Evolutionary conservation across 371 early-diverging fungal genomes (phyloP), one percentile per base, ranked within the genome.

Genomic region (Saksenaea vasiformis): DNA sequence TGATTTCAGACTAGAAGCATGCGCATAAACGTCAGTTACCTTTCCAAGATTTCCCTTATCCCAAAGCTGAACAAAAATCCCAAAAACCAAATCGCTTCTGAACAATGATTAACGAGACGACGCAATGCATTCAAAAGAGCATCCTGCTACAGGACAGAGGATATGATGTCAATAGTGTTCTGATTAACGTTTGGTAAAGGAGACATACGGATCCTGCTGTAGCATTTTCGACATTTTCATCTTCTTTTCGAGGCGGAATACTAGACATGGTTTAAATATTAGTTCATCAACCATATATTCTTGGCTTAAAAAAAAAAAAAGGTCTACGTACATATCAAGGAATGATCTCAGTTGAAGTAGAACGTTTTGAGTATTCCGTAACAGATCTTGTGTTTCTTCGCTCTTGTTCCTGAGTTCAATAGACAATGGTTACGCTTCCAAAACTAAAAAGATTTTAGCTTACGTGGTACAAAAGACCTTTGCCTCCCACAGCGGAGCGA

Each of bases 21-120:
- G 10, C 8, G 10, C 22, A 5, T 47, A 8, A 31, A 7, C 31
- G 31, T 3, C 11, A 9, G 5, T 72, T 66, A 87, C 79, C 76
- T 70, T 39, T 77, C 80, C 35, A 88, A 66, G 27, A 91, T 72
- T 5, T 75, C 77, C 2, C 85, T 71, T 61, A 93, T 69, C 36
- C 87, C 84, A 37, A 85, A 76, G 61, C 93, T 92, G 13, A 87
- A 72, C 61, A 94, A 60, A 56, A 94, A 83, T 13, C 83, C 72
- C 9, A 93, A 70, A 67, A 95, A 93, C 1, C 87, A 79, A 3
- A 93, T 87, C 5, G 89, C 89, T 66, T 96, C 93, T 24, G 88
- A 80, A 28, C 83, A 71, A 35, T 87, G 86, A 5, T 79, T 75
- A 26, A 94, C 62, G 41, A 95, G 70, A 1, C 82, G 70, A 66